A percentile compares a stretch with the other conserved stretches of the same genome.
Conservation (phyloP, 1,284 basidiomycete genomes). For the Melampsora occidentalis region DNA sequence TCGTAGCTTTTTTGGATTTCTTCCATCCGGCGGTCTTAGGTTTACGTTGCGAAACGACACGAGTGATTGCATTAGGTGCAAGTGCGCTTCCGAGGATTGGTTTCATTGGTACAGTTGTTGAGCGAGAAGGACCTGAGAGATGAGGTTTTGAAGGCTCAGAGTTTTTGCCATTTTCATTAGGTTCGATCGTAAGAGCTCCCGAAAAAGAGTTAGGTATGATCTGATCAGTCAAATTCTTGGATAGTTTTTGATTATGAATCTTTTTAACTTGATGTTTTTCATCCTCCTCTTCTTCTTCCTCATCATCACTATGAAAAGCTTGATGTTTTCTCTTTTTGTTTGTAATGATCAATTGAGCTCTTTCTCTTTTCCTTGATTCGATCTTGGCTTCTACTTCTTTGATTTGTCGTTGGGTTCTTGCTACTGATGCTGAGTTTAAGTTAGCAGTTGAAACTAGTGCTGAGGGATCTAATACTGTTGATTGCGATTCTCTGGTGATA, state of each 20-base stretch:
- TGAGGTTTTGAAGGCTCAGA: background rate
- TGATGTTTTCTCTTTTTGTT: conserved; percentile 23
- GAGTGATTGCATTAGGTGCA: conserved; percentile 1
- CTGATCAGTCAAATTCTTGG: background rate
- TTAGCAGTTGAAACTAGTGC: conserved; percentile 38
- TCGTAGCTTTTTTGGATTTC: background rate
- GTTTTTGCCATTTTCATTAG: conserved; percentile 1
- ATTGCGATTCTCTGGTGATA: conserved; percentile 35
- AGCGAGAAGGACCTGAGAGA: background rate
- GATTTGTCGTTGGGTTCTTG: conserved; percentile 21
- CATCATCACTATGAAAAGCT: conserved; percentile 36
- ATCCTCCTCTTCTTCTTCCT: background rate
- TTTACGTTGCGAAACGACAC: background rate
- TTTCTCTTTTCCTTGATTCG: conserved; percentile 25
- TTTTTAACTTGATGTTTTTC: too few species aligned
- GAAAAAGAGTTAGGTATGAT: conserved; percentile 29
- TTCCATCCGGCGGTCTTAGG: background rate
- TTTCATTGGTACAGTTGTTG: background rate
- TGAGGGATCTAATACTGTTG: conserved; percentile 35
- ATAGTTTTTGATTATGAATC: too few species aligned
- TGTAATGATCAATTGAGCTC: conserved; percentile 11
- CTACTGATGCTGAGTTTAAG: conserved; percentile 27
- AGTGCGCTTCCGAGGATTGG: conserved; percentile 11
- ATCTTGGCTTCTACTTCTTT: conserved; percentile 18
- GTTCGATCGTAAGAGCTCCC: conserved; percentile 21